Base-by-base conservation (phyloP, 148 eudicot species). In the Heliamphora exappendiculata region DNA sequence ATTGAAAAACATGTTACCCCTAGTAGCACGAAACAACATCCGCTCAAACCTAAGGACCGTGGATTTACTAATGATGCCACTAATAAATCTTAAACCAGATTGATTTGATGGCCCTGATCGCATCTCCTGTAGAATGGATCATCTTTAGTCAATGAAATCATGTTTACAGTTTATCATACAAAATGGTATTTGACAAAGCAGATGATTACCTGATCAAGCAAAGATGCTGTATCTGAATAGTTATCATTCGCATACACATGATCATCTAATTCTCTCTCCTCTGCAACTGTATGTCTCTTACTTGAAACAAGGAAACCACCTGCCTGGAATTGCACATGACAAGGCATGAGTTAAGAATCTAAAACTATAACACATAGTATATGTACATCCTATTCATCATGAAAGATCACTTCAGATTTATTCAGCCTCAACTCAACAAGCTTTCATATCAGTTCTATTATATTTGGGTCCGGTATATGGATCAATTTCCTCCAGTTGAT, bases 1-100 rank as follows among this genome's bases (percentile, higher is more conserved):
- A 86, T 93, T 91, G 86, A 96, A 96, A 82, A 91, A 88, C 97
- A 96, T 84, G 81, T 96, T 96, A 51, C 99, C 99, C 78, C 99
- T 96, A 36, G 99, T 96, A 66, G 99, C 96, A 75, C 98, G 99
- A 80, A 96, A 96, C 83, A 96, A 70, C 89, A 96, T 96, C 79
- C 99, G 88, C 86, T 96, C 99, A 85, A 96, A 96, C 76, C 80
- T 83, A 51, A 86, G 87, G 80, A 77, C 89, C 86, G 91, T 90
- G 58, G 91, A 88, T 88, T 90, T 89, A 87, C 86, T 81, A 44
- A 96, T 93, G 44, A 96, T 93, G 70, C 99, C 99, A 86, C 98
- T 86, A 58, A 96, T 82, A 87, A 92, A 96, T 78, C 90, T 88
- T 53, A 96, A 85, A 78, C 99, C 99, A 76, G 97, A 90, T 76